Percentiles rank a stretch among this genome's conserved stretches.
Conservation (phyloP, 345 rosid genomes). For the Kandelia obovata region DNA sequence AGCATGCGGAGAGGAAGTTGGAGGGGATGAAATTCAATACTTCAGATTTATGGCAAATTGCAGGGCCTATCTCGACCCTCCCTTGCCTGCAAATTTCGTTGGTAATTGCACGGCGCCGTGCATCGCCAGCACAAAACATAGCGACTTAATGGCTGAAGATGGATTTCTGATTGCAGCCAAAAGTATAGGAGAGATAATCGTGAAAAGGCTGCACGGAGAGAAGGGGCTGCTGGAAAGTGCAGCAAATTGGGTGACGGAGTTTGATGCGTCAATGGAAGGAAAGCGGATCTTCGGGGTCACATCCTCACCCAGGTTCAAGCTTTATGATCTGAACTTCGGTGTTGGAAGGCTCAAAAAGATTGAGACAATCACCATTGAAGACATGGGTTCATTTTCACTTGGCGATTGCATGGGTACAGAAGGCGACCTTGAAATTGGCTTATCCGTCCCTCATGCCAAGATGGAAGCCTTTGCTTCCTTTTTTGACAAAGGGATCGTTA, state of each 20-base stretch:
- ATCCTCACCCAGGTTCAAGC: slow-evolving; percentile 34
- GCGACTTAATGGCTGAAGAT: slow-evolving; percentile 25
- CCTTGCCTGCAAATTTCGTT: slow-evolving; percentile 35
- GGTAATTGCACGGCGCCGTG: slow-evolving; percentile 40
- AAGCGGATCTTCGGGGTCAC: slow-evolving; percentile 15
- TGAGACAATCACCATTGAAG: slow-evolving; percentile 17
- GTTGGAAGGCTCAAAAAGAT: slow-evolving; percentile 30
- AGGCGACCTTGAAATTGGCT: slow-evolving; percentile 30
- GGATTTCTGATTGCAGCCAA: slow-evolving; percentile 29
- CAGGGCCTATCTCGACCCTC: slow-evolving; percentile 24
- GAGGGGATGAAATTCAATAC: slow-evolving; percentile 9
- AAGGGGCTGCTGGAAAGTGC: slow-evolving; percentile 22
- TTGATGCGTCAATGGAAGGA: slow-evolving; percentile 13
- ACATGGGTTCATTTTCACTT: slow-evolving; percentile 11
- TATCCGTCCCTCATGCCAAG: neutral
- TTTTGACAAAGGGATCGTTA: neutral
- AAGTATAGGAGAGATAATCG: slow-evolving; percentile 23
- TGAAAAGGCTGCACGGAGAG: slow-evolving; percentile 17
- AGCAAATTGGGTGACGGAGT: slow-evolving; percentile 13
- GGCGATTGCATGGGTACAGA: slow-evolving; percentile 15
- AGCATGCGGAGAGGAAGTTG: neutral
- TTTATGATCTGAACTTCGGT: slow-evolving; percentile 26
- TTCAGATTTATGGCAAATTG: slow-evolving; percentile 23
- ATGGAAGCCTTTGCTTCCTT: neutral
- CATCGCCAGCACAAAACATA: slow-evolving; percentile 22